These are phyloP conservation scores for Lactifluus hygrophoroides DNA, from an alignment of 768 basidiomycete species.

Conservation along the genomic window DNA sequence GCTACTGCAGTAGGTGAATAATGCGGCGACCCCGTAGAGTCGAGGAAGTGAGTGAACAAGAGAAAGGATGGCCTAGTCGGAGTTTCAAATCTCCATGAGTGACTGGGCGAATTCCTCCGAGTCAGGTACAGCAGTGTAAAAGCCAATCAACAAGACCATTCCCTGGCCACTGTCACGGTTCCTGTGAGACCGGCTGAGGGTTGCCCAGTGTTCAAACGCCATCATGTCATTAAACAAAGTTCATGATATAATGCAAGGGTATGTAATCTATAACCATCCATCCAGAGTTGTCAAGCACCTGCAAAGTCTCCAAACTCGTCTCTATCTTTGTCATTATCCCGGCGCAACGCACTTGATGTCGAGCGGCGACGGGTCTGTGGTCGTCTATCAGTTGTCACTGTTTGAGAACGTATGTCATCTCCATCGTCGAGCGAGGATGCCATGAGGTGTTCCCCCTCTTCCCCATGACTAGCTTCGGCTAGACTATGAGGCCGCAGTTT, in stretches of 20 bases:
- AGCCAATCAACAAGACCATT: too few relatives aligned
- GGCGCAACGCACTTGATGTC: conserved; percentile 6
- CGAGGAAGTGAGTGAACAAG: too few relatives aligned
- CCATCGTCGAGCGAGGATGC: conserved; percentile 27
- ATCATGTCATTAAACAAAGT: not conserved
- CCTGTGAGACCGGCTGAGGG: too few relatives aligned
- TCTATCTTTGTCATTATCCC: not conserved
- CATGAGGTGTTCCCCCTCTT: conserved; percentile 39
- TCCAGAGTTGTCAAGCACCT: not conserved
- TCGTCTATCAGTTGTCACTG: not conserved
- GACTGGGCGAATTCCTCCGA: too few relatives aligned
- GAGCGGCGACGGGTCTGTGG: conserved; percentile 15
- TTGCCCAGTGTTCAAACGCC: too few relatives aligned
- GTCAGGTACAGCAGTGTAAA: too few relatives aligned
- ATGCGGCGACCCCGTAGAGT: too few relatives aligned
- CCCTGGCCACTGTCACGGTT: too few relatives aligned
- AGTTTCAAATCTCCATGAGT: not conserved
- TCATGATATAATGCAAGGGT: not conserved
- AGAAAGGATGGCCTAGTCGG: not conserved
- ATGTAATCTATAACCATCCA: not conserved
- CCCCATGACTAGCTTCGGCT: conserved; percentile 2
- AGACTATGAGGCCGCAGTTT: conserved; percentile 29
- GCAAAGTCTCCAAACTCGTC: conserved; percentile 15
- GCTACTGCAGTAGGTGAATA: not conserved
- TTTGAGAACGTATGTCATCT: conserved; percentile 24